These are phyloP conservation scores for Calonectria leucothoes DNA, from an alignment of 2,329 filamentous ascomycete genomes.

Conservation along the genomic window DNA sequence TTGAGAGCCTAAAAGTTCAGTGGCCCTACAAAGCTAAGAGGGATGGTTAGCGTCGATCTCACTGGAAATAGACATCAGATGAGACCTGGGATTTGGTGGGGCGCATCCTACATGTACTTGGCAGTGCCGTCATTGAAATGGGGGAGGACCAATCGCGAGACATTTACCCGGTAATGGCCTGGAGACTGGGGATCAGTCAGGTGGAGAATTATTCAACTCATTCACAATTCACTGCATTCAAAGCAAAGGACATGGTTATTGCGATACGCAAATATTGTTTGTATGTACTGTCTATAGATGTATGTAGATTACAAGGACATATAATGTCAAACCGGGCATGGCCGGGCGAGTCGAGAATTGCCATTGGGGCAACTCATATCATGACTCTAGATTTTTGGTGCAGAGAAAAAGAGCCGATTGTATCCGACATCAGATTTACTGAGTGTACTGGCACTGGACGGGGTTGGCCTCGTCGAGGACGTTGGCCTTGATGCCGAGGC, in stretches of 20 bases:
- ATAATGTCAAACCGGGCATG: background rate
- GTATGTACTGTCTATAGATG: background rate
- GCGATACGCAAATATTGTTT: background rate
- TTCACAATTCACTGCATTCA: background rate
- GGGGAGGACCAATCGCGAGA: background rate
- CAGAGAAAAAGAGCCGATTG: background rate
- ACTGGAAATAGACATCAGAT: too few species aligned
- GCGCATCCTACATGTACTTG: too few species aligned
- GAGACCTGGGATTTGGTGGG: too few species aligned
- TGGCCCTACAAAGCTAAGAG: too few species aligned
- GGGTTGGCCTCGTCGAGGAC: slow-evolving; percentile 42
- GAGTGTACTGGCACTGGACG: slow-evolving; percentile 50
- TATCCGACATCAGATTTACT: slow-evolving; percentile 13
- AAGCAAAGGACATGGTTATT: too few species aligned
- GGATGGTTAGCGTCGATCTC: too few species aligned
- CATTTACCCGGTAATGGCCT: background rate
- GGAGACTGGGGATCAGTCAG: background rate
- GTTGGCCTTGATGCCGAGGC: slow-evolving; percentile 50
- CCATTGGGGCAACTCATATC: background rate
- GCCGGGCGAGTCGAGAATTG: background rate
- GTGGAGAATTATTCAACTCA: background rate
- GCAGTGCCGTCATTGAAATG: too few species aligned
- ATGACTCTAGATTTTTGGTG: background rate
- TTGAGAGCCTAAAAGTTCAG: too few species aligned
- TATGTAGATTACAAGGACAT: background rate